These are phyloP conservation scores for Zygoascus flipseniorum DNA, from an alignment of 805 yeast species.

Conservation along the genomic window DNA sequence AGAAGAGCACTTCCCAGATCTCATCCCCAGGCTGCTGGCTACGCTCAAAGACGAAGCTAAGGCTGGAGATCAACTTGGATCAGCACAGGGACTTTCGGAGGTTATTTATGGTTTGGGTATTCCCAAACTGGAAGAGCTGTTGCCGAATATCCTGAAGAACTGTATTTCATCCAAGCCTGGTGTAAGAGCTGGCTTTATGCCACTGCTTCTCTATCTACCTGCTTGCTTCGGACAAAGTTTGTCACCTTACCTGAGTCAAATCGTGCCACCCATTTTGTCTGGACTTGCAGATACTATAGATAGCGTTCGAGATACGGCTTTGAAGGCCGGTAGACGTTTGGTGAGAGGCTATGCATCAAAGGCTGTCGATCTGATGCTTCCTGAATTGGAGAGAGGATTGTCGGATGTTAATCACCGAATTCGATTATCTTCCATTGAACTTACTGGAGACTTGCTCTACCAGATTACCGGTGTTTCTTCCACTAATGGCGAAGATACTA, in stretches of 20 bases:
- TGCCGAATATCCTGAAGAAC: slow-evolving; percentile 69
- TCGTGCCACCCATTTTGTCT: slow-evolving; percentile 83
- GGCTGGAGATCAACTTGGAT: slow-evolving; percentile 89
- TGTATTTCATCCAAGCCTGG: slow-evolving; percentile 59
- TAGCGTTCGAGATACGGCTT: slow-evolving; percentile 76
- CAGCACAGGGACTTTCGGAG: slow-evolving; percentile 95
- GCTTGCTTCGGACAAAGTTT: slow-evolving; percentile 90
- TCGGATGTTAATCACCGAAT: slow-evolving; percentile 77
- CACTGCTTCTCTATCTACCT: slow-evolving; percentile 79
- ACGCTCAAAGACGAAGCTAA: slow-evolving; percentile 69
- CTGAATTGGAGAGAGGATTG: slow-evolving; percentile 87
- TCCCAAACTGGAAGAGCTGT: slow-evolving; percentile 74
- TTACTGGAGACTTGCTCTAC: slow-evolving; percentile 89
- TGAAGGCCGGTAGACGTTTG: slow-evolving; percentile 86
- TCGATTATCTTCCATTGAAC: slow-evolving; percentile 87
- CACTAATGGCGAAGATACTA: slow-evolving; percentile 62
- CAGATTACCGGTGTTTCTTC: slow-evolving; percentile 79
- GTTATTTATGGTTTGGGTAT: slow-evolving; percentile 89
- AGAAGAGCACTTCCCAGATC: slow-evolving; percentile 88
- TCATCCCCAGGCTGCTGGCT: slow-evolving; percentile 69
- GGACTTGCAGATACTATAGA: slow-evolving; percentile 90
- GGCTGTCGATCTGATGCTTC: slow-evolving; percentile 87
- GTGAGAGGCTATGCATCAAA: slow-evolving; percentile 85
- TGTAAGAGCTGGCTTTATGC: slow-evolving; percentile 88
- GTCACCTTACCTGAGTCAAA: slow-evolving; percentile 75